Base-by-base conservation (phyloP, 495 filamentous ascomycete genomes). In the Podospora fimiseda region DNA sequence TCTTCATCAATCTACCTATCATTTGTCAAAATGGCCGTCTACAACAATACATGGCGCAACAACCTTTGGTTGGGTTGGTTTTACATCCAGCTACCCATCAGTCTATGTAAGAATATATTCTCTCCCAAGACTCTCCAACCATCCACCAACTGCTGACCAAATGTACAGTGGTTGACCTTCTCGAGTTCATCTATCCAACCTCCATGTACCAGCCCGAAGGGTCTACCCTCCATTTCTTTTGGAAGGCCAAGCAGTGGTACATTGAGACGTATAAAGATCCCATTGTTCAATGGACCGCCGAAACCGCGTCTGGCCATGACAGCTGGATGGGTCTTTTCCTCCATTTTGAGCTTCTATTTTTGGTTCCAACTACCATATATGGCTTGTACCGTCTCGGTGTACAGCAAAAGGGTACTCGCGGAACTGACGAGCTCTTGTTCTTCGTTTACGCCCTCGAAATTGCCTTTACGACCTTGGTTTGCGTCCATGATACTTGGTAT, bases 11-110 rank as follows among this genome's bases (percentile, higher is more conserved):
- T 18, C 8, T n/a, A 14, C 16, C 39, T 4, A 41, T 5, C 39
- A n/a, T 6, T 18, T n/a, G 16, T 33, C 37, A 58, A 52, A 18
- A 74, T 72, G 70, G 30, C 67, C 9, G 60, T 65, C 3, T 64
- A 68, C 23, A 60, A 46, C 36, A 59, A 55, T 15, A 58, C 65
- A 14, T 67, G 67, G 59, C 61, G 62, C 11, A 74, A 80, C 57
- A 68, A 84, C 19, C 51, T 80, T 24, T 90, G 90, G 72, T 75
- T 90, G 30, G 60, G 75, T 20, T 88, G 88, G 73, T 90, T 90
- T 63, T 54, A 71, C 53, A 77, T 83, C 22, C 83, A 87, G 59
- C 55, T 89, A 16, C 84, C 84, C 14, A 69, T 89, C 51, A 80
- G 87, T 50, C 77, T 86, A 60, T 70, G 86, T 88, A 70, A 61